A percentile compares a stretch with the other conserved stretches of the same genome.
These are phyloP conservation scores for Nyssa sinensis DNA, from an alignment of 148 eudicot genomes.

Conservation along the genomic window DNA sequence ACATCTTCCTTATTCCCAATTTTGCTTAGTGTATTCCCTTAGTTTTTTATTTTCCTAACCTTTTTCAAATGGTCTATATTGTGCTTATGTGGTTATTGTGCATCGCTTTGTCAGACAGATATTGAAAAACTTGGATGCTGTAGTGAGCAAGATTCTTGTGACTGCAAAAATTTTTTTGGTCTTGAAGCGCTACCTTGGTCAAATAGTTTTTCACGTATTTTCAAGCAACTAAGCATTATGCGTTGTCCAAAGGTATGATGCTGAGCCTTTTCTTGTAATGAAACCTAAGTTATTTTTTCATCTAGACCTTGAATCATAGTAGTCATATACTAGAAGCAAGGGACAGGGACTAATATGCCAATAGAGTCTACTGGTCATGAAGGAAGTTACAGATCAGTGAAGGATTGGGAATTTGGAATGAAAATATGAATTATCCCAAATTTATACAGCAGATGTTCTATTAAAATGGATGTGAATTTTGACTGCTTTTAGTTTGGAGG, in stretches of 20 bases:
- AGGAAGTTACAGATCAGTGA: background rate
- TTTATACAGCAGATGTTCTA: background rate
- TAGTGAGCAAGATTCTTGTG: constrained; percentile 59
- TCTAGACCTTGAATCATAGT: background rate
- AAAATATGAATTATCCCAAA: background rate
- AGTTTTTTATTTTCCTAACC: background rate
- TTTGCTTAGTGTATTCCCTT: background rate
- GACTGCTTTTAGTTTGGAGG: background rate
- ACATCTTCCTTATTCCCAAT: background rate
- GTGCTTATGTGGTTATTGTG: constrained; percentile 9
- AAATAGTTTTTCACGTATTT: constrained; percentile 63
- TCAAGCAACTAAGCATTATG: constrained; percentile 66
- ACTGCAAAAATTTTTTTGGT: constrained; percentile 57
- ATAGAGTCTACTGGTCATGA: background rate
- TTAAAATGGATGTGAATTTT: background rate
- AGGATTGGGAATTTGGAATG: background rate
- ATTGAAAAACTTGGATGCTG: constrained; percentile 53
- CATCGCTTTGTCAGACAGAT: constrained; percentile 49
- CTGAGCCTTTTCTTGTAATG: background rate
- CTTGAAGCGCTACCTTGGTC: constrained; percentile 74
- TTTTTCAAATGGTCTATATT: background rate
- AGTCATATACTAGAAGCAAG: background rate
- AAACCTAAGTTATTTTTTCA: background rate
- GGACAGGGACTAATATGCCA: background rate
- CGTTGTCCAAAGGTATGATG: constrained; percentile 68